Conservation (phyloP, 495 filamentous ascomycete species). For the Daldinia decipiens region DNA sequence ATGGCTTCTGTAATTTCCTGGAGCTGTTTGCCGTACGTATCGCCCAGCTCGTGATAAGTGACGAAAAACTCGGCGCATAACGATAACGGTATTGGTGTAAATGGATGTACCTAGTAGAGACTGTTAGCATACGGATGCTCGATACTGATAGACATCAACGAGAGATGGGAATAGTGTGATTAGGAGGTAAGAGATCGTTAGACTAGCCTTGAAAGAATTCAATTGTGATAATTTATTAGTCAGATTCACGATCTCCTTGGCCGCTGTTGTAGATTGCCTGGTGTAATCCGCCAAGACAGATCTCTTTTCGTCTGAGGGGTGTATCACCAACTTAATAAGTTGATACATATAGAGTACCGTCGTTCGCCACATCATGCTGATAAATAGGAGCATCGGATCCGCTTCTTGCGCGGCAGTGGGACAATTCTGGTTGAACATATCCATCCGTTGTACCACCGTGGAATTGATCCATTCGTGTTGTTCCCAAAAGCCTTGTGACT, state of each 20-base stretch:
- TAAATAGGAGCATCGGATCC: constrained; percentile 60
- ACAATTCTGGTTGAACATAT: constrained; percentile 48
- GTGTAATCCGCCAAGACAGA: constrained; percentile 46
- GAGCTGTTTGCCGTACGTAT: constrained; percentile 40
- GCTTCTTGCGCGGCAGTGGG: constrained; percentile 49
- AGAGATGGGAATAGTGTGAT: neutral
- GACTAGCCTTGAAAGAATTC: constrained; percentile 57
- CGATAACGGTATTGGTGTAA: constrained; percentile 40
- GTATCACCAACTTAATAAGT: constrained; percentile 41
- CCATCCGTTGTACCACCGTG: constrained; percentile 52
- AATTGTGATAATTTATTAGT: constrained; percentile 56
- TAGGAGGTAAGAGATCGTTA: neutral
- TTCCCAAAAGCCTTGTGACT: constrained; percentile 55
- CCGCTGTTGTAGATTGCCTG: constrained; percentile 52
- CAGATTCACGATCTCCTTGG: constrained; percentile 56
- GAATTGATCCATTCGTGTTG: constrained; percentile 62
- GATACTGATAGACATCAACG: no score
- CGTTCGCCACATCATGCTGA: constrained; percentile 58
- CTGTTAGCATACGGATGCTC: constrained; percentile 11
- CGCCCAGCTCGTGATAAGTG: constrained; percentile 35
- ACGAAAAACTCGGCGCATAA: constrained; percentile 39
- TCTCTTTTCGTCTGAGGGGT: constrained; percentile 41
- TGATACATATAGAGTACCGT: constrained; percentile 57
- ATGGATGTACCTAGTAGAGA: constrained; percentile 34
- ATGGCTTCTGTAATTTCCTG: constrained; percentile 41